A percentile compares a stretch with the other conserved stretches of the same genome.
Conservation (phyloP, 805 yeast genomes). For the Candida incommunis region DNA sequence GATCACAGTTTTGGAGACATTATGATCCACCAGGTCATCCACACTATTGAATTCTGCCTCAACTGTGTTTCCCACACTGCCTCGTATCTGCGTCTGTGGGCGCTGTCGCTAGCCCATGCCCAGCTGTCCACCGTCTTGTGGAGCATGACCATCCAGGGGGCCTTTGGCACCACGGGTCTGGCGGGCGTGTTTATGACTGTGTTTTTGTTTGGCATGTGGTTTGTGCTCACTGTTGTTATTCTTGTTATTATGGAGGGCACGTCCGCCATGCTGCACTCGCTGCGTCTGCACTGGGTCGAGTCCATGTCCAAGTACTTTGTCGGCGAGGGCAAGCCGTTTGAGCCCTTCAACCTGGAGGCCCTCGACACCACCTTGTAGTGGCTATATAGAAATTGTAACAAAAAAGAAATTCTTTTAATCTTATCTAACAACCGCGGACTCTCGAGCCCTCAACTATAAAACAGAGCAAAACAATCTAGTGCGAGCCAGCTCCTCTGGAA, state of each 20-base stretch:
- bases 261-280: slow-evolving; percentile 96
- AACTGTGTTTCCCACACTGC: slow-evolving; percentile 99
- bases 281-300: slow-evolving; percentile 98
- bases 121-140: slow-evolving; percentile 91
- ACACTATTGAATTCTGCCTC: slow-evolving; percentile 92
- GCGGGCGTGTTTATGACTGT: slow-evolving; percentile 65
- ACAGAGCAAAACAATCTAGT: not conserved
- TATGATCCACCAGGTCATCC: slow-evolving; percentile 93
- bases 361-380: not conserved
- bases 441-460: no score
- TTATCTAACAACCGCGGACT: no score
- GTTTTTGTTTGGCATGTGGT: slow-evolving; percentile 87
- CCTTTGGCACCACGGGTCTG: slow-evolving; percentile 54
- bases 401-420: no score
- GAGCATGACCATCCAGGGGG: slow-evolving; percentile 82
- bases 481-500: slow-evolving; percentile 51
- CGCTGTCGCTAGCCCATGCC: slow-evolving; percentile 91
- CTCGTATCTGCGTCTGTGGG: slow-evolving; percentile 93
- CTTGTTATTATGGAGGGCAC: slow-evolving; percentile 97
- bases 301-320: slow-evolving; percentile 96
- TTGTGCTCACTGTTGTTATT: slow-evolving; percentile 76
- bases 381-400: not conserved
- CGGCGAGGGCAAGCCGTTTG: slow-evolving; percentile 88
- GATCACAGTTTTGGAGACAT: slow-evolving; percentile 78
- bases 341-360: slow-evolving; percentile 61